Base-by-base conservation (phyloP, 352 stramenopile genomes). In the Globisporangium yorkense region DNA sequence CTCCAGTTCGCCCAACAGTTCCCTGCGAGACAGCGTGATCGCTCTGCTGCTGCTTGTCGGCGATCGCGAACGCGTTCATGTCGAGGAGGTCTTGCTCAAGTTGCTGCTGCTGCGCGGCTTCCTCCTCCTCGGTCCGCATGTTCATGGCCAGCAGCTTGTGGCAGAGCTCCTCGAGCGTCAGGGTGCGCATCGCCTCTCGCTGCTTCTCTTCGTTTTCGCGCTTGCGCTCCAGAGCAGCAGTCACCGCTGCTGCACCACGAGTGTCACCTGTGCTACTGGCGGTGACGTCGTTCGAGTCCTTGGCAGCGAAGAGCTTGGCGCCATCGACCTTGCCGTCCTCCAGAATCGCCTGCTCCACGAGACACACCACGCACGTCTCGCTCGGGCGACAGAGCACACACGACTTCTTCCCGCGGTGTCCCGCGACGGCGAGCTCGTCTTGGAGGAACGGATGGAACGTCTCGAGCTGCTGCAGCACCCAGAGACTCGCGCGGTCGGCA, bases 381-480 rank as follows among this genome's bases (percentile, higher is more conserved):
- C 13, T 55, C 35, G 50, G 50, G 2, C 50, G 50, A 29, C 69
- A 77, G 13, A 77, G 50, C 9, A 66, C 52, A 50, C 65, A 75
- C 12, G 52, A 37, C 43, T 5, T 51, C 20, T 5, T 51, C 20
- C 37, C 21, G 20, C 35, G 24, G 9, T 31, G 6, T 9, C 18
- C 49, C 41, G 0, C 27, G 18, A 9, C 20, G 20, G 41, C 51
- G 24, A 59, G 20, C 31, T 55, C 58, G 35, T 59, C 58, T 0
- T 56, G 33, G 0, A 72, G 35, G 54, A 79, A 89, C 51, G 72
- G 57, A 31, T 89, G 80, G 54, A 83, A 92, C 3, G 80, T 87
- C 43, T 85, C 79, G 29, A 89, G 59, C 50, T 93, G 80, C 43
- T 80, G 41, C 2, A 93, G 58, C 2, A 88, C 62, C 55, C 61